Conservation (phyloP, 208 protist genomes). For the Trypanosomatidae sp. region DNA sequence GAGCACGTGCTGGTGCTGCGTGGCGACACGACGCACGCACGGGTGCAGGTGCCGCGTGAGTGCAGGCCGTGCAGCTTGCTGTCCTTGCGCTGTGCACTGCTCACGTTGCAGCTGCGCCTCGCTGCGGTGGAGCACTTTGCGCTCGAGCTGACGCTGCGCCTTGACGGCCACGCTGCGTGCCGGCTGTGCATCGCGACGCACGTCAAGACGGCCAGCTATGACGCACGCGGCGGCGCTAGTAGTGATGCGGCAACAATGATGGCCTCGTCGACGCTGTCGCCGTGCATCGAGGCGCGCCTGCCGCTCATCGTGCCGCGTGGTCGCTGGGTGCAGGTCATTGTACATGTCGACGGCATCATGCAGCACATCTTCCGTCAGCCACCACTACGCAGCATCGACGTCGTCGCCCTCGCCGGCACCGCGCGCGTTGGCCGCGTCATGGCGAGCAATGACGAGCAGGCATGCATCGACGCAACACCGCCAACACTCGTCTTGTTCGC, state of each 20-base stretch:
- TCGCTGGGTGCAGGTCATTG: slow-evolving; percentile 77
- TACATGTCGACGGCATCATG: slow-evolving; percentile 64
- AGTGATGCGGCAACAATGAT: too few species aligned
- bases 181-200: too few species aligned
- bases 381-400: slow-evolving; percentile 46
- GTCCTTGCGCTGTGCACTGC: slow-evolving; percentile 19
- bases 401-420: slow-evolving; percentile 37
- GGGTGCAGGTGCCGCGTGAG: slow-evolving; percentile 57
- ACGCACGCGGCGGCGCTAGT: too few species aligned
- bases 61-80: slow-evolving; percentile 28
- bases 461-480: slow-evolving; percentile 50
- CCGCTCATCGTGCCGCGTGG: slow-evolving; percentile 65
- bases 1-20: slow-evolving; percentile 45
- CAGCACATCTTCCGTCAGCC: slow-evolving; percentile 38
- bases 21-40: slow-evolving; percentile 18
- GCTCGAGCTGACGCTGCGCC: slow-evolving; percentile 36
- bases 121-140: slow-evolving; percentile 41
- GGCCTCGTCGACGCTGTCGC: too few species aligned
- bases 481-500: slow-evolving; percentile 58
- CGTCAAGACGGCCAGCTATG: slow-evolving; percentile 25
- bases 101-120: slow-evolving; percentile 42
- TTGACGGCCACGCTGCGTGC: too few species aligned
- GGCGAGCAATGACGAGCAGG: slow-evolving; percentile 44
- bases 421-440: slow-evolving; percentile 26
- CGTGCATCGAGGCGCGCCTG: too few species aligned